These are phyloP conservation scores for Isabelozyma heimii DNA, from an alignment of 805 yeast species.

Conservation along the genomic window DNA sequence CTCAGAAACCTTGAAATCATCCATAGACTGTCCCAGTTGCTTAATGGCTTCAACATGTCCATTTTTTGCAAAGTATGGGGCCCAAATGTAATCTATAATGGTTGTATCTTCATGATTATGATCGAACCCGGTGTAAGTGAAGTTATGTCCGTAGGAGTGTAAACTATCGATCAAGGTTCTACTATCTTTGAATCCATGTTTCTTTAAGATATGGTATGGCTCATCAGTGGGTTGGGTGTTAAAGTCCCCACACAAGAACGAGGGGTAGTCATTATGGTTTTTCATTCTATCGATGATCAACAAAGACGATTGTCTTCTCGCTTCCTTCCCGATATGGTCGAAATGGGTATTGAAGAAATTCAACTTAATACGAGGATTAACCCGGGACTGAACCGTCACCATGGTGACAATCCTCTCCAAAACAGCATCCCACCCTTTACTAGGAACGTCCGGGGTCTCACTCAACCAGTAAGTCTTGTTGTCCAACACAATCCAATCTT, in stretches of 20 bases:
- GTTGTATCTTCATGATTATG: slow-evolving; percentile 19
- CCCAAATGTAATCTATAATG: slow-evolving; percentile 48
- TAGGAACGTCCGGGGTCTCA: slow-evolving; percentile 36
- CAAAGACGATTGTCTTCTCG: slow-evolving; percentile 31
- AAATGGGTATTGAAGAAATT: slow-evolving; percentile 43
- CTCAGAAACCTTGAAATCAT: background rate
- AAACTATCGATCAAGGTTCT: slow-evolving; percentile 21
- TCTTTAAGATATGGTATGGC: slow-evolving; percentile 37
- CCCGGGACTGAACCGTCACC: slow-evolving; percentile 29
- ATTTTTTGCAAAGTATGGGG: slow-evolving; percentile 22
- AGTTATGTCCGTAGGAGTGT: slow-evolving; percentile 38
- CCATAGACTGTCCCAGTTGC: background rate
- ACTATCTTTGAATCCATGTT: slow-evolving; percentile 39
- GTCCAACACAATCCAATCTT: slow-evolving; percentile 31
- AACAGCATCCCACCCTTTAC: slow-evolving; percentile 44
- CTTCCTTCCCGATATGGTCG: slow-evolving; percentile 38
- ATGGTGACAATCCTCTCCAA: slow-evolving; percentile 39
- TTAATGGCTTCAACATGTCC: background rate
- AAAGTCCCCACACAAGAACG: slow-evolving; percentile 42
- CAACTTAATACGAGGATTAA: slow-evolving; percentile 23
- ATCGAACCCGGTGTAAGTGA: slow-evolving; percentile 52
- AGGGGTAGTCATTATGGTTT: slow-evolving; percentile 27
- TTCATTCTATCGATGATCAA: slow-evolving; percentile 34
- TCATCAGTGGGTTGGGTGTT: slow-evolving; percentile 41
- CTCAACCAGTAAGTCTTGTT: slow-evolving; percentile 39